These are phyloP conservation scores for Talaromyces ruber DNA, from an alignment of 495 filamentous ascomycete genomes.

Conservation along the genomic window DNA sequence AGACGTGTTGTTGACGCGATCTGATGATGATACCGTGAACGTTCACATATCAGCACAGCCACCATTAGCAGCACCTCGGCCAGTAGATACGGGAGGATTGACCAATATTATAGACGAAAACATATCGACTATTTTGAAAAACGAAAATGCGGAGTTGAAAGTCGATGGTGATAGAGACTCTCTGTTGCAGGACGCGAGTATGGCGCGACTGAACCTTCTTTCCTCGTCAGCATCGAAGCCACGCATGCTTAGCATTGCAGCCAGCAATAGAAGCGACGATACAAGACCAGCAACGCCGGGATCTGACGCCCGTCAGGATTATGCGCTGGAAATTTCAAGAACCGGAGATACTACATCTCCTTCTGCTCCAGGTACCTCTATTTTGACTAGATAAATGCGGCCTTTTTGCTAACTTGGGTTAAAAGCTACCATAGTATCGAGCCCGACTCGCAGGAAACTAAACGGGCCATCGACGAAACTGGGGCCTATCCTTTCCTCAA, in stretches of 20 bases:
- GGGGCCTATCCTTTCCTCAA: constrained; percentile 8
- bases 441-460: background rate
- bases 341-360: background rate
- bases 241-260: constrained; percentile 31
- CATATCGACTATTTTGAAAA: background rate
- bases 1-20: constrained; percentile 5
- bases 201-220: constrained; percentile 49
- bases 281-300: constrained; percentile 12
- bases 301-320: constrained; percentile 1
- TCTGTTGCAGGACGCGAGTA: constrained; percentile 23
- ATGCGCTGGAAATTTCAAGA: background rate
- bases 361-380: background rate
- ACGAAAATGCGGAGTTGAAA: background rate
- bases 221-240: constrained; percentile 44
- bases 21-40: background rate
- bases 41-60: background rate
- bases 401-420: background rate
- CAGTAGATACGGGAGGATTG: background rate
- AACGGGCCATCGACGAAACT: background rate
- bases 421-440: background rate
- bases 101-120: background rate
- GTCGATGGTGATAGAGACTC: background rate
- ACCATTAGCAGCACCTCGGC: background rate
- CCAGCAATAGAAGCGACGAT: constrained; percentile 8
- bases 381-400: background rate